Evolutionary conservation across 345 rosid genomes (phyloP).

Genomic region (Salix exigua): DNA sequence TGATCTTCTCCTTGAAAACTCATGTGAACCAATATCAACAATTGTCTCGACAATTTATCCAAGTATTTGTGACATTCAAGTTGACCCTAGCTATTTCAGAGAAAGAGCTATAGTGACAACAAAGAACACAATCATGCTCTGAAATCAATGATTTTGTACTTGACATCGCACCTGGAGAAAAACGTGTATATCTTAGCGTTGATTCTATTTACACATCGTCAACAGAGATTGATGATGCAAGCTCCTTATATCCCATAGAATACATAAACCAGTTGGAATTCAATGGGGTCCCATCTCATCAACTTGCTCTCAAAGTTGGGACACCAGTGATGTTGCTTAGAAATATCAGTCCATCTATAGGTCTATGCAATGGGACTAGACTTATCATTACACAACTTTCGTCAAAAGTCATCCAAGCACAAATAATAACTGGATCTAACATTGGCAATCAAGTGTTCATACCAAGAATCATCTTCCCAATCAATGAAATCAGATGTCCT

Average conservation of each 20-base stretch:
- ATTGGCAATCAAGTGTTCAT: neutral
- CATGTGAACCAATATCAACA: neutral
- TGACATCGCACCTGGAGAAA: no score
- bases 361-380: slow-evolving; percentile 10
- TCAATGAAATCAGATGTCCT: neutral
- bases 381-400: neutral
- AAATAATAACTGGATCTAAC: neutral
- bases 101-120: neutral
- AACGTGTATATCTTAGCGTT: no score
- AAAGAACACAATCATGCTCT: neutral
- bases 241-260: no score
- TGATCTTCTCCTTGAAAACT: neutral
- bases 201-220: no score
- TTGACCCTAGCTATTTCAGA: no score
- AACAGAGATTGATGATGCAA: no score
- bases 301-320: no score
- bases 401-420: neutral
- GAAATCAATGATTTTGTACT: neutral
- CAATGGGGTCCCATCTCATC: no score
- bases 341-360: neutral
- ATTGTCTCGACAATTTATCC: neutral
- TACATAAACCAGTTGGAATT: no score
- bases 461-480: neutral
- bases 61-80: no score
- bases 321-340: neutral